Evolutionary conservation across 1,139 yeast species (phyloP), one percentile per base, ranked within the genome.

Genomic region (Sugiyamaella grinbergsii): DNA sequence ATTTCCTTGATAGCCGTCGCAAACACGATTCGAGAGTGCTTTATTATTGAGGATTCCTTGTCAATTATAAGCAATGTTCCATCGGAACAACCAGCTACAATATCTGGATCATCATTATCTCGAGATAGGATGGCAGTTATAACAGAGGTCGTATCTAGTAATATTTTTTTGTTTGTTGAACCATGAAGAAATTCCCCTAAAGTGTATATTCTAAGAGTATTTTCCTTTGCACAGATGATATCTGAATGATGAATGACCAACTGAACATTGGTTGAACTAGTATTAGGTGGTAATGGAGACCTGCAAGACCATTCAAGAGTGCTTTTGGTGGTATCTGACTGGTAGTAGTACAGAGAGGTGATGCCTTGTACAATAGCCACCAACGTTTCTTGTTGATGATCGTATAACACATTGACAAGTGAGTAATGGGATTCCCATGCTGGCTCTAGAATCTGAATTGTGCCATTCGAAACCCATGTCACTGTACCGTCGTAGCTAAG

Each of bases 381-480:
- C 6, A 53, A 28, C 8, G 6, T 24, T 4, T 24, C 8, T 15
- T 16, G 11, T 11, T n/a, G 7, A 33, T 11, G 10, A 26, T 44
- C 40, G 24, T 31, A 36, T 23, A 26, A 37, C 18, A 39, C 40
- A 4, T 42, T 39, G 19, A 39, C 49, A 2, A 41, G 33, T n/a
- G 42, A 10, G 13, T n/a, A 8, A 13, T 41, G 22, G 15, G 47
- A 47, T 22, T 47, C 37, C 61, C 62, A 61, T 7, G 33, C 39
- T 0, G 62, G 62, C 11, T 57, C 62, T 11, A 61, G 29, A 16
- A 58, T 49, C 37, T 59, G 60, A 15, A 59, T 60, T 33, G 56
- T 57, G 2, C 60, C 55, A 13, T 54, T 47, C 5, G 53, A 47
- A 4, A 62, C 62, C 58, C 62, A 57, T 7, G 57, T 55, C 11